Evolutionary conservation across 2,329 filamentous ascomycete species (phyloP), one percentile per base, ranked within the genome.

Genomic region (Calonectria montana): DNA sequence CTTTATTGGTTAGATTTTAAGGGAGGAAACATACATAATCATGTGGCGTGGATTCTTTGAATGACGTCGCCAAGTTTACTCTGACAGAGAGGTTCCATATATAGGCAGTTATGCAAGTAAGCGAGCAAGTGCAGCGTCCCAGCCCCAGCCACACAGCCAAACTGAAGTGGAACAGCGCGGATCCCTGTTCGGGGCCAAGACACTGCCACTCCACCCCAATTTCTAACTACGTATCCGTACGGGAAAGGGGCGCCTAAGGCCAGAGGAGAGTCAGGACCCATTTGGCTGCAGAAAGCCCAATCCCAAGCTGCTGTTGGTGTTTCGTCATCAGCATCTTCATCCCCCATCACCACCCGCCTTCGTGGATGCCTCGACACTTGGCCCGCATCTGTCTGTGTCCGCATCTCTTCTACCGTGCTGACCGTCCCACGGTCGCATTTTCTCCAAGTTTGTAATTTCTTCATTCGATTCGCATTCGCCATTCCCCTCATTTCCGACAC

Each of bases 321-420:
- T 59, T 55, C 57, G 57, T 62, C 55, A 71, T 63, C 69, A 65
- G 31, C 37, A 47, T 55, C 69, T 35, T 64, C 69, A 50, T 70
- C 68, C 47, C 37, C 47, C 69, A 59, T 53, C 65, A 71, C 53
- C 68, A 65, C 27, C 27, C 61, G 45, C 43, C 39, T 65, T 15
- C 45, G 68, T 63, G 71, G 63, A 67, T 73, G 43, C 53, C 68
- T 68, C 59, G 23, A 59, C 68, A 37, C 27, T 29, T 29, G 50
- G 48, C 41, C 50, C 47, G 29, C 69, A 45, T 57, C 67, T 61
- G 37, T 66, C 39, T 25, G 47, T 41, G 16, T 66, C 64, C 39
- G 61, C 59, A 62, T 59, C 53, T 16, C 45, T 65, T 31, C 50
- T 23, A 39, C 16, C 18, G 35, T 50, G 21, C 53, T 27, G 43